A percentile compares a stretch with the other conserved stretches of the same genome.
phyloP scores from a whole-genome alignment of 2,329 filamentous ascomycete species.

The Lecanosticta acicola region DNA sequence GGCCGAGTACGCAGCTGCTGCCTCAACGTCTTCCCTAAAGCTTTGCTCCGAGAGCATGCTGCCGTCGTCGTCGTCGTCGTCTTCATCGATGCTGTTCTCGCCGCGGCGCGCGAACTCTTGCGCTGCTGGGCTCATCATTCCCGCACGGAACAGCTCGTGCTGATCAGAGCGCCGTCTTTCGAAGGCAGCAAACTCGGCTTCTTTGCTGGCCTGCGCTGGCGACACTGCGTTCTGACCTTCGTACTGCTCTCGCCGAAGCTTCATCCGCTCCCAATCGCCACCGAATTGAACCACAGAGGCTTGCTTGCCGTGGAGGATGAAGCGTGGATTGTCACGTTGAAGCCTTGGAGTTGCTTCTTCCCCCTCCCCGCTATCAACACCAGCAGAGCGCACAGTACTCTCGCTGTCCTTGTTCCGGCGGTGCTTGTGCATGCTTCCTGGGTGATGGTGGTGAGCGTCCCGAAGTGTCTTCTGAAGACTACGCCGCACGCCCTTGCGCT shows the following conservation, averaged over 20 bases:
- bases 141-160: constrained; percentile 13
- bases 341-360: constrained; percentile 58
- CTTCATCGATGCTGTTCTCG: constrained; percentile 3
- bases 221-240: constrained; percentile 10
- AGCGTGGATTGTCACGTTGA: constrained; percentile 74
- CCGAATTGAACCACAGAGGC: constrained; percentile 96
- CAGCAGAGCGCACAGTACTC: constrained; percentile 46
- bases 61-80: constrained; percentile 12
- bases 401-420: constrained; percentile 70
- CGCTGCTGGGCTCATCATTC: constrained; percentile 12
- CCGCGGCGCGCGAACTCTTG: constrained; percentile 6
- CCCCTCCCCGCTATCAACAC: constrained; percentile 8
- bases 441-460: constrained; percentile 49
- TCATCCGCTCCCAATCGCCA: constrained; percentile 60
- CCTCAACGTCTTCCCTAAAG: constrained; percentile 26
- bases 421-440: constrained; percentile 55
- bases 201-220: constrained; percentile 3
- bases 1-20: constrained; percentile 19
- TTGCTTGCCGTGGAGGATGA: constrained; percentile 96
- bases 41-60: constrained; percentile 18
- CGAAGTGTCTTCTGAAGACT: constrained; percentile 86
- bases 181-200: constrained; percentile 9
- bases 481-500: constrained; percentile 60
- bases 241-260: constrained; percentile 29
- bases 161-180: constrained; percentile 16